These are phyloP conservation scores for Guyanaporus albipodus DNA, from an alignment of 768 basidiomycete genomes.

Conservation along the genomic window DNA sequence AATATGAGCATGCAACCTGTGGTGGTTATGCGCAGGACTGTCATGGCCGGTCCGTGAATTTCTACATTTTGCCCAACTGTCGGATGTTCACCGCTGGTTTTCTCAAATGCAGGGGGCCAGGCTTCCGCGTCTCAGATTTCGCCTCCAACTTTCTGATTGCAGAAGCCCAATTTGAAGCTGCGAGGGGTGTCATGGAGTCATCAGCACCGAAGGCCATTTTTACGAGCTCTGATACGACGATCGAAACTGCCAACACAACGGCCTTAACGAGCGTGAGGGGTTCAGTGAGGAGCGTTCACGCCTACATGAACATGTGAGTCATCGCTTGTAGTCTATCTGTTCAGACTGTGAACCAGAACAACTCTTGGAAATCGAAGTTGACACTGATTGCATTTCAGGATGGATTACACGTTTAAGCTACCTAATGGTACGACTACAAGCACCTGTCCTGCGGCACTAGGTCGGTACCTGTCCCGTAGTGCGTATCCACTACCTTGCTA, in stretches of 20 bases:
- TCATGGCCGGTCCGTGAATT: constrained; percentile 54
- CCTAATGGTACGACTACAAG: constrained; percentile 61
- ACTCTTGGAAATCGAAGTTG: neutral
- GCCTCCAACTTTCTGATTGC: constrained; percentile 74
- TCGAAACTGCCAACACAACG: constrained; percentile 18
- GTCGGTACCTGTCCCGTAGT: constrained; percentile 35
- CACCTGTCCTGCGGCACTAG: constrained; percentile 79
- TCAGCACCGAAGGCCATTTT: constrained; percentile 10
- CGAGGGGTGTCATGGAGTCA: constrained; percentile 56
- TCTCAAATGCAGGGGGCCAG: constrained; percentile 54
- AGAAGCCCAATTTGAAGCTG: constrained; percentile 63
- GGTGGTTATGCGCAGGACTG: constrained; percentile 65
- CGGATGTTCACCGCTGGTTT: neutral
- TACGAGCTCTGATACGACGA: constrained; percentile 15
- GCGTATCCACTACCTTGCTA: neutral
- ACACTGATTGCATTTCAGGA: constrained; percentile 36
- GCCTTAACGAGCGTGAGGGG: constrained; percentile 48
- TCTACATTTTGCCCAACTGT: neutral
- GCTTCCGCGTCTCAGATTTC: constrained; percentile 71
- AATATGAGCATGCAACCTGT: constrained; percentile 71
- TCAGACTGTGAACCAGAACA: neutral
- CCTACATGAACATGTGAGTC: constrained; percentile 64
- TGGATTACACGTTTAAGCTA: constrained; percentile 58
- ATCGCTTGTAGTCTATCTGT: neutral
- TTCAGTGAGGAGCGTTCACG: constrained; percentile 65